These are phyloP conservation scores for Suillus clintonianus DNA, from an alignment of 768 basidiomycete genomes.

Conservation along the genomic window DNA sequence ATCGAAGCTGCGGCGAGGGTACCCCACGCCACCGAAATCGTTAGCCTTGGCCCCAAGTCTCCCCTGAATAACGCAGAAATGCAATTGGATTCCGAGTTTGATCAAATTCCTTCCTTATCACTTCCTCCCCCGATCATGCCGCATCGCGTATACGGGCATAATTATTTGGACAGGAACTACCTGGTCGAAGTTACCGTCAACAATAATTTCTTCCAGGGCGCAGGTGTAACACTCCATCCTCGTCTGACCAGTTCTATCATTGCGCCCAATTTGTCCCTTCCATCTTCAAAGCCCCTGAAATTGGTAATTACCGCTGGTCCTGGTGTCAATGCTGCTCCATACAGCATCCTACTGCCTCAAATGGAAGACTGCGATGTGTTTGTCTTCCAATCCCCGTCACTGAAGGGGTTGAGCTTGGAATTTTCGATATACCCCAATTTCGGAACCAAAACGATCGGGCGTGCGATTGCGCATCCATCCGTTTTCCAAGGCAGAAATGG, in stretches of 20 bases:
- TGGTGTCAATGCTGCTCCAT: conserved; percentile 84
- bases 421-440: conserved; percentile 97
- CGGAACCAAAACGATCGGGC: conserved; percentile 94
- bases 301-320: conserved; percentile 92
- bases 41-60: conserved; percentile 15
- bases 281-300: conserved; percentile 80
- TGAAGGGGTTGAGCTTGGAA: conserved; percentile 77
- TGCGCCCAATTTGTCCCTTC: conserved; percentile 65
- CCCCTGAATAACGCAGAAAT: conserved; percentile 30
- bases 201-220: conserved; percentile 38
- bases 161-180: conserved; percentile 84
- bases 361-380: conserved; percentile 71
- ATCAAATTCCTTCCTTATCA: conserved; percentile 91
- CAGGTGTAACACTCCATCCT: conserved; percentile 64
- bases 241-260: conserved; percentile 71
- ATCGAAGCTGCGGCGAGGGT: conserved; percentile 39
- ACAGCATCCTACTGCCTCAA: conserved; percentile 86
- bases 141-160: conserved; percentile 96
- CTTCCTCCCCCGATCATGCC: conserved; percentile 98
- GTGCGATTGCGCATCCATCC: conserved; percentile 82
- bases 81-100: conserved; percentile 69
- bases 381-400: conserved; percentile 79
- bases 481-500: conserved; percentile 62
- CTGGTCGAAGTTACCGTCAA: conserved; percentile 88
- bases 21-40: conserved; percentile 14